Conservation (phyloP, 352 stramenopile genomes). For the Pythium periplocum region DNA sequence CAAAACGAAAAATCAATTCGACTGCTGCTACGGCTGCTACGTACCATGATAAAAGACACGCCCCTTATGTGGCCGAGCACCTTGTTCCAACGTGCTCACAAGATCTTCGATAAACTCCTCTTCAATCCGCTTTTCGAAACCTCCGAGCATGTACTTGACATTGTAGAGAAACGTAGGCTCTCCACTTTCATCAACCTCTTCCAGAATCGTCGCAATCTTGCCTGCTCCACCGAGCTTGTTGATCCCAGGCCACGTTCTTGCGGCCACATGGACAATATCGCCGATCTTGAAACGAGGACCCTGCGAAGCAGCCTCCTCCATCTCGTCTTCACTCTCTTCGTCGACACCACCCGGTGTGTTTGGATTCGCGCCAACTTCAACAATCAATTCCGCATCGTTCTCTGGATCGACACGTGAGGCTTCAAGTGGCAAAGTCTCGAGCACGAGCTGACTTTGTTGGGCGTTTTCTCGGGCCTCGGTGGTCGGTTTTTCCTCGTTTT, state of each 20-base stretch:
- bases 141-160: conserved; percentile 76
- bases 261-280: conserved; percentile 20
- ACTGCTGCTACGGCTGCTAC: neutral
- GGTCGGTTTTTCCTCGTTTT: neutral
- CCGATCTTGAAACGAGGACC: conserved; percentile 17
- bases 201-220: conserved; percentile 41
- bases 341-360: neutral
- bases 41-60: conserved; percentile 68
- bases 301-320: neutral
- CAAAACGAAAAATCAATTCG: neutral
- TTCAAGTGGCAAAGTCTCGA: neutral
- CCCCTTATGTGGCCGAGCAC: conserved; percentile 26
- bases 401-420: neutral
- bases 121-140: conserved; percentile 70
- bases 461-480: conserved; percentile 3
- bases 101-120: conserved; percentile 39
- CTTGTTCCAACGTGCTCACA: conserved; percentile 8
- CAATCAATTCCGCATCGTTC: neutral
- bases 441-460: neutral
- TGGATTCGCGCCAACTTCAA: neutral
- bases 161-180: conserved; percentile 50
- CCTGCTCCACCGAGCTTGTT: conserved; percentile 79
- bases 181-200: conserved; percentile 18
- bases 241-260: conserved; percentile 81
- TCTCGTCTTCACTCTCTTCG: neutral